These are phyloP conservation scores for Chytriomyces hyalinus DNA, from an alignment of 192 early-diverging fungal species.

Conservation along the genomic window DNA sequence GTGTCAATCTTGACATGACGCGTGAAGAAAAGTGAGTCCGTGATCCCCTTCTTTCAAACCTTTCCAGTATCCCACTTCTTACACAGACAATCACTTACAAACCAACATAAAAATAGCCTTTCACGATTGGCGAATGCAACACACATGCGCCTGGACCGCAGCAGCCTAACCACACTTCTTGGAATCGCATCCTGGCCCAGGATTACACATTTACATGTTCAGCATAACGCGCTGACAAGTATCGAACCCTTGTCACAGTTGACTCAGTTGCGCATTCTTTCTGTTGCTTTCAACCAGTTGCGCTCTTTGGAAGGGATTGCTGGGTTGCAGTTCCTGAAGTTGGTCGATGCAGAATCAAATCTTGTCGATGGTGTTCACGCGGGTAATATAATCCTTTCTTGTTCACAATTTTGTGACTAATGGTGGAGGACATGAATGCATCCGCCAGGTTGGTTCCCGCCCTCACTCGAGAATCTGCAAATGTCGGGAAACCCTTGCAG, in stretches of 20 bases:
- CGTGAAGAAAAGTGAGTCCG: background rate
- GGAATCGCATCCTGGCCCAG: constrained; percentile 6
- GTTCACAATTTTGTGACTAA: background rate
- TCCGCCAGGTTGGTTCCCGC: constrained; percentile 4
- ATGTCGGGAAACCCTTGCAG: constrained; percentile 15
- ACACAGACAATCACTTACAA: background rate
- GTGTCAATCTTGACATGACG: constrained; percentile 3
- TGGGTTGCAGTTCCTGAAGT: background rate
- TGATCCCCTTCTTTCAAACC: background rate
- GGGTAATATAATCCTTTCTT: background rate
- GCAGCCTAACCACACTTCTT: background rate
- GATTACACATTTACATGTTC: constrained; percentile 24
- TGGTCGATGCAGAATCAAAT: background rate
- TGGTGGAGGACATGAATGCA: background rate
- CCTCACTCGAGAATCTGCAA: constrained; percentile 3
- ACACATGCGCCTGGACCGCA: constrained; percentile 25
- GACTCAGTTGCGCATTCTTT: constrained; percentile 9
- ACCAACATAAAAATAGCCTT: background rate
- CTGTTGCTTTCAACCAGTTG: background rate
- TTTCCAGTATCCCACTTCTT: background rate
- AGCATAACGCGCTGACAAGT: constrained; percentile 8
- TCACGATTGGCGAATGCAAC: background rate
- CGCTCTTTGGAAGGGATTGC: background rate
- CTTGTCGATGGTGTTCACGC: background rate
- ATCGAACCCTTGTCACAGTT: background rate